Evolutionary conservation across 805 yeast genomes (phyloP), one percentile per base, ranked within the genome.

Genomic region (Wickerhamomyces canadensis): DNA sequence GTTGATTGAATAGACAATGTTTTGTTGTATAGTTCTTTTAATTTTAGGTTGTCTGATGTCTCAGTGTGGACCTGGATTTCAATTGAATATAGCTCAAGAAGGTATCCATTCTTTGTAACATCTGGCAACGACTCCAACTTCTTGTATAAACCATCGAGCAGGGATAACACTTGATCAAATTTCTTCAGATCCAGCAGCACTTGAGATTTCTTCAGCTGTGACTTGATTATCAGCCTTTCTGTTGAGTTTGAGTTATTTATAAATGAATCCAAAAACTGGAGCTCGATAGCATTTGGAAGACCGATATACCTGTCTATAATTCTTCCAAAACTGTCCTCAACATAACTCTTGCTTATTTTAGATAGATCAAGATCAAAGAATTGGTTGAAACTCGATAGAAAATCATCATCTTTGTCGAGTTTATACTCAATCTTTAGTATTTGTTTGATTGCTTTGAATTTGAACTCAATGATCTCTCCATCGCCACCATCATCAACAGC

Each of bases 71-170:
- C 67, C 37, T 72, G 73, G 41, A 84, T 80, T 51, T 81, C 82
- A 4, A 76, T 67, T 0, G 93, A 84, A 16, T 81, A 68, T 1
- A 80, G 66, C 40, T 85, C 94, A 28, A 84, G 58, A 16, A 76
- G 56, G 42, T 66, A 73, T 0, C 76, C 61, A 43, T 63, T 71
- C 35, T 55, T 64, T 0, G 72, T 62, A 40, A 71, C 60, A 27
- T 74, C 80, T 4, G 55, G 44, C 7, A 72, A 53, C 0, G 38
- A 25, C 11, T 55, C 55, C 7, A 76, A 57, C 27, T 60, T 61
- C 2, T 36, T 29, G 36, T 75, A 70, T 26, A 77, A 58, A 6
- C 43, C 37, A 2, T 47, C 36, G 7, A 76, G 55, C 4, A 72
- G 46, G 1, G 31, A 36, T 6, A 57, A 44, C 22, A 77, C 70